phyloP scores from a whole-genome alignment of 352 stramenopile genomes.

The Halophytophthora polymorphica region DNA sequence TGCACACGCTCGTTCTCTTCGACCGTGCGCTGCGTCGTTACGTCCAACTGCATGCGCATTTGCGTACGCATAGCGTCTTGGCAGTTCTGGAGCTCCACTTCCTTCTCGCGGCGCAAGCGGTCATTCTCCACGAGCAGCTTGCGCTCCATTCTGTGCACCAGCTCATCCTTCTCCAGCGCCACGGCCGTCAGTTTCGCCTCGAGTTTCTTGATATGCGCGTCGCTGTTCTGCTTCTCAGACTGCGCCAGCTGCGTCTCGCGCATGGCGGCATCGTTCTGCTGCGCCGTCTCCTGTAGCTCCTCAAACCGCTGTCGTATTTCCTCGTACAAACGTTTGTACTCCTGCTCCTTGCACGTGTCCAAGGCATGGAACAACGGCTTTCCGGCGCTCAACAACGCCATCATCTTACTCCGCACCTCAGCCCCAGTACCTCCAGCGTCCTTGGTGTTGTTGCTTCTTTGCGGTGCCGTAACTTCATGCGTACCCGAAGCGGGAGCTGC shows the following conservation, averaged over 20 bases:
- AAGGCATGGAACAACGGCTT: conserved; percentile 53
- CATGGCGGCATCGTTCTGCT: conserved; percentile 29
- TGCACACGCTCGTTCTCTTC: conserved; percentile 65
- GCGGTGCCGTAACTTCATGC: conserved; percentile 3
- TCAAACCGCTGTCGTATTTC: conserved; percentile 35
- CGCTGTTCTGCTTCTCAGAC: conserved; percentile 33
- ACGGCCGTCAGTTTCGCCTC: conserved; percentile 21
- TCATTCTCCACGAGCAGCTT: conserved; percentile 67
- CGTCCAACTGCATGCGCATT: conserved; percentile 53
- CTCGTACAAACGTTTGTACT: conserved; percentile 49
- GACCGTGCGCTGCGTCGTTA: conserved; percentile 59
- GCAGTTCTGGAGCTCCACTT: conserved; percentile 35
- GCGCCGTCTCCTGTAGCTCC: conserved; percentile 27
- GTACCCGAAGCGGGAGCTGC: conserved; percentile 1
- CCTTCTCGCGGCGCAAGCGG: conserved; percentile 46
- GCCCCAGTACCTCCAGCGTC: neutral
- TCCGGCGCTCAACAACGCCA: conserved; percentile 31
- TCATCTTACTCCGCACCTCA: conserved; percentile 30
- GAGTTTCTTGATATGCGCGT: conserved; percentile 27
- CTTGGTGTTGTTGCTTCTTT: conserved; percentile 9
- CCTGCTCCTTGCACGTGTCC: conserved; percentile 53
- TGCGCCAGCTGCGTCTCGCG: conserved; percentile 34
- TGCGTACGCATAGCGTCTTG: conserved; percentile 46
- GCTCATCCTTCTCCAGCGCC: conserved; percentile 38
- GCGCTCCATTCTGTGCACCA: conserved; percentile 43